Conservation (phyloP, 495 filamentous ascomycete genomes). For the Staphylotrichum tortipilum region DNA sequence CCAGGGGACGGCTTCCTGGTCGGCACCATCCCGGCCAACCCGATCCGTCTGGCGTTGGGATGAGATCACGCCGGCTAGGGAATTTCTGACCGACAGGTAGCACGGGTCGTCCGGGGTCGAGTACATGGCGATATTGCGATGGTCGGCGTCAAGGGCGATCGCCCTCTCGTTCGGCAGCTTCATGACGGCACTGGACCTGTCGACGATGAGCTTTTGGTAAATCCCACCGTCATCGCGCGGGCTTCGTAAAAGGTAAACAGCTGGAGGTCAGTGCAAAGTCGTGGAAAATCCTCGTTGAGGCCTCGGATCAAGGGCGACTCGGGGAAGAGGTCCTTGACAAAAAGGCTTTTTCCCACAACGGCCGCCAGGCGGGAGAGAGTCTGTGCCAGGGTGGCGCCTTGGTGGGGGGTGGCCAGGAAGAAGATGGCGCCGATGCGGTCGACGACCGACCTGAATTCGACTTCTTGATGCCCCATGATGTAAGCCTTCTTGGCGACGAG, state of each 20-base stretch:
- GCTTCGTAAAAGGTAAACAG: conserved; percentile 8
- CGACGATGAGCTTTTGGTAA: conserved; percentile 10
- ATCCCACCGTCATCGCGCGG: not conserved
- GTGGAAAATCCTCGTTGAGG: conserved; percentile 3
- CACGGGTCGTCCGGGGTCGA: conserved; percentile 6
- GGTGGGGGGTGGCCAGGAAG: conserved; percentile 44
- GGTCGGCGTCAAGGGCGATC: conserved; percentile 10
- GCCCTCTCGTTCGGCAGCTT: conserved; percentile 9
- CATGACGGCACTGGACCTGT: conserved; percentile 13
- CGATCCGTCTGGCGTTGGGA: no score
- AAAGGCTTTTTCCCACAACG: conserved; percentile 2
- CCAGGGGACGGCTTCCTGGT: no score
- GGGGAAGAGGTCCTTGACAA: conserved; percentile 13
- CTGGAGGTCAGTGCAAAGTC: not conserved
- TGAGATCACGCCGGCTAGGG: not conserved
- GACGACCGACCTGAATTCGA: conserved; percentile 16
- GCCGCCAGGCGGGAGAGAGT: conserved; percentile 17
- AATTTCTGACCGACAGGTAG: conserved; percentile 4
- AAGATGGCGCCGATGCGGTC: conserved; percentile 31
- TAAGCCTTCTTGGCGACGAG: conserved; percentile 39
- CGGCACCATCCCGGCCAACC: no score
- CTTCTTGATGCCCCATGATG: conserved; percentile 12
- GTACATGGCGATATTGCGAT: conserved; percentile 12
- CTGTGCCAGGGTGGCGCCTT: conserved; percentile 36
- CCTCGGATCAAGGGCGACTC: not conserved